Conservation (phyloP, 805 yeast genomes). For the Tetrapisispora taiwanensis region DNA sequence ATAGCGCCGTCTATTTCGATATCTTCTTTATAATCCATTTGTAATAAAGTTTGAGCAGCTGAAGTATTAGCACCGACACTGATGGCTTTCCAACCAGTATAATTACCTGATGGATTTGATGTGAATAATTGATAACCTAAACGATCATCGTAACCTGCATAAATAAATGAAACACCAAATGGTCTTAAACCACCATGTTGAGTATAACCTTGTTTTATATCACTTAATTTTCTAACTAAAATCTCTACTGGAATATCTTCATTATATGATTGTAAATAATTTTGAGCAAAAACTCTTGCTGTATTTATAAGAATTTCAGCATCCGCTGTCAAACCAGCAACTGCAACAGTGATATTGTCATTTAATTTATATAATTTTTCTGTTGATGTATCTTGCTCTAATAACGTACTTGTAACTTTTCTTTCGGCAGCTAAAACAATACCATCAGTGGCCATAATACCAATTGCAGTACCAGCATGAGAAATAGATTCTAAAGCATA, state of each 20-base stretch:
- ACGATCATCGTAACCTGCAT: conserved; percentile 89
- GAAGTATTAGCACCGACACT: conserved; percentile 93
- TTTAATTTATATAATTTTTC: conserved; percentile 84
- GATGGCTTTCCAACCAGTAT: conserved; percentile 97
- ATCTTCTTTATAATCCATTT: conserved; percentile 89
- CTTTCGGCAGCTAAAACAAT: conserved; percentile 95
- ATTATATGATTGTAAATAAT: conserved; percentile 73
- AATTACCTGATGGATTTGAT: conserved; percentile 95
- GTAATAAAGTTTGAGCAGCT: conserved; percentile 89
- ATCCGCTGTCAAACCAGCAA: conserved; percentile 97
- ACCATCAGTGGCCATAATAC: conserved; percentile 78
- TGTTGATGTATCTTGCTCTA: conserved; percentile 88
- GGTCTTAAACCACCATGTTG: conserved; percentile 99
- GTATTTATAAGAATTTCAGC: conserved; percentile 82
- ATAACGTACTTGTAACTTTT: conserved; percentile 82
- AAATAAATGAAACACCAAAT: conserved; percentile 91
- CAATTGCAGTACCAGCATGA: conserved; percentile 95
- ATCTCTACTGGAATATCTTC: conserved; percentile 92
- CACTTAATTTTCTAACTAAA: conserved; percentile 80
- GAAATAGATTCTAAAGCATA: conserved; percentile 96
- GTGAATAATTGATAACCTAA: conserved; percentile 88
- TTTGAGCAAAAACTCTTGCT: conserved; percentile 80
- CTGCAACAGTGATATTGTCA: conserved; percentile 82
- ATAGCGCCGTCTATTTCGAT: conserved; percentile 64
- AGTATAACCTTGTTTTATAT: conserved; percentile 93